These are phyloP conservation scores for Umbellularia californica DNA, from an alignment of 164 flowering plant genomes.

Conservation along the genomic window DNA sequence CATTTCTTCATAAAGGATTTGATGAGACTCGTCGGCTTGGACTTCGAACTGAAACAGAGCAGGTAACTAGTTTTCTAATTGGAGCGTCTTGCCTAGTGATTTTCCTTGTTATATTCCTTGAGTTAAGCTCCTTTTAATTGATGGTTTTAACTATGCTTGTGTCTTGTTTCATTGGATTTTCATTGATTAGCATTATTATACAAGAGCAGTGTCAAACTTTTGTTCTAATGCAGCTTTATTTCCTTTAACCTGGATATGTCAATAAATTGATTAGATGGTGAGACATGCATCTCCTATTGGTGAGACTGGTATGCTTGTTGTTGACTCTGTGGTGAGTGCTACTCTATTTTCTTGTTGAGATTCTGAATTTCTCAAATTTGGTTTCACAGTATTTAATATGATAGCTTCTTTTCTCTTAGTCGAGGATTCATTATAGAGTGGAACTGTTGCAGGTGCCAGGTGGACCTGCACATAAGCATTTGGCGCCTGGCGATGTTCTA, in stretches of 20 bases:
- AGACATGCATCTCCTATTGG: conserved; percentile 73
- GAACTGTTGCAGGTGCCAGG: conserved; percentile 74
- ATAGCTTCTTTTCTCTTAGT: not conserved
- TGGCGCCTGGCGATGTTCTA: conserved; percentile 96
- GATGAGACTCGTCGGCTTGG: conserved; percentile 97
- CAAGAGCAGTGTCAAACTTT: not conserved
- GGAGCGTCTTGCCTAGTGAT: not conserved
- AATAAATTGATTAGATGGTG: conserved; percentile 52
- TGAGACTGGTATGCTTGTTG: conserved; percentile 98
- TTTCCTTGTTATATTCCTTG: not conserved
- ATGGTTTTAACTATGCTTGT: not conserved
- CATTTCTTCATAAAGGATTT: conserved; percentile 92
- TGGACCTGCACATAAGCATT: conserved; percentile 81
- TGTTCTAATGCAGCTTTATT: not conserved
- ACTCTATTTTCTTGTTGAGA: not conserved
- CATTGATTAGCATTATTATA: not conserved
- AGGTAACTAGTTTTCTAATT: conserved; percentile 38
- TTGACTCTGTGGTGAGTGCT: conserved; percentile 83
- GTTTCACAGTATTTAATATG: not conserved
- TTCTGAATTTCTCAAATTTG: not conserved
- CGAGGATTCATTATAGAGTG: not conserved
- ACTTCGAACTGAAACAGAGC: conserved; percentile 77
- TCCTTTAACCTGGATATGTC: conserved; percentile 3
- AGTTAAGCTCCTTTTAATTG: not conserved
- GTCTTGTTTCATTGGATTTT: not conserved